phyloP scores from a whole-genome alignment of 164 flowering plant species.

The Brasenia schreberi region DNA sequence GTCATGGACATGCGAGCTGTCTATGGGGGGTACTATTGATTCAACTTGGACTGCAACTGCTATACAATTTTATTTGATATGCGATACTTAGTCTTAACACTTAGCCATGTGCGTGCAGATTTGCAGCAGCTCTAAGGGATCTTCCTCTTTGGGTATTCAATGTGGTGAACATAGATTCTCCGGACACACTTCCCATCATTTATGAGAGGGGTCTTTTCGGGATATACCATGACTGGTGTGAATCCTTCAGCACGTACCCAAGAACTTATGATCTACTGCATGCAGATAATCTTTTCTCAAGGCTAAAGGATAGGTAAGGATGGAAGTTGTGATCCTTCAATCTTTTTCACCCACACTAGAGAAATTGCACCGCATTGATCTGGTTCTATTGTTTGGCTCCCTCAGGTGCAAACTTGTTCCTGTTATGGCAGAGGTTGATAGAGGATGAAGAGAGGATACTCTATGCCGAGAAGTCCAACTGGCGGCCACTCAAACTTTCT shows the following conservation, averaged over 20 bases:
- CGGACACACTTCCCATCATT: slow-evolving; percentile 88
- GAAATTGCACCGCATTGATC: background rate
- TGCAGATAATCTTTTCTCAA: slow-evolving; percentile 85
- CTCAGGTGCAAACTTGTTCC: slow-evolving; percentile 58
- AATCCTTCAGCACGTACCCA: slow-evolving; percentile 89
- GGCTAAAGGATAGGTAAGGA: slow-evolving; percentile 42
- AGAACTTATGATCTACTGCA: slow-evolving; percentile 81
- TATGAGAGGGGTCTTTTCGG: slow-evolving; percentile 91
- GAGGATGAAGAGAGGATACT: slow-evolving; percentile 65
- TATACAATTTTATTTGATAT: no score
- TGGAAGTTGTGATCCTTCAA: no score
- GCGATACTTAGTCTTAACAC: no score
- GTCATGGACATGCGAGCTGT: slow-evolving; percentile 99
- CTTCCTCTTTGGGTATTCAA: slow-evolving; percentile 75
- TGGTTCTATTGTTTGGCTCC: slow-evolving; percentile 4
- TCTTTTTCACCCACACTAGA: no score
- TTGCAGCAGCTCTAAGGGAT: slow-evolving; percentile 84
- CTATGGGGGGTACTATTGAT: slow-evolving; percentile 99
- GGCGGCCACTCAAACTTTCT: slow-evolving; percentile 42
- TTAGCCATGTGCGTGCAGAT: no score
- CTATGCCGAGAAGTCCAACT: slow-evolving; percentile 55
- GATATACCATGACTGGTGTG: slow-evolving; percentile 96
- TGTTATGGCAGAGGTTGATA: slow-evolving; percentile 68
- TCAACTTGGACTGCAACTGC: no score
- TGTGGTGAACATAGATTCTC: slow-evolving; percentile 63